A percentile compares a stretch with the other conserved stretches of the same genome.
Conservation (phyloP, 2,329 filamentous ascomycete genomes). For the Epichloe glyceriae region DNA sequence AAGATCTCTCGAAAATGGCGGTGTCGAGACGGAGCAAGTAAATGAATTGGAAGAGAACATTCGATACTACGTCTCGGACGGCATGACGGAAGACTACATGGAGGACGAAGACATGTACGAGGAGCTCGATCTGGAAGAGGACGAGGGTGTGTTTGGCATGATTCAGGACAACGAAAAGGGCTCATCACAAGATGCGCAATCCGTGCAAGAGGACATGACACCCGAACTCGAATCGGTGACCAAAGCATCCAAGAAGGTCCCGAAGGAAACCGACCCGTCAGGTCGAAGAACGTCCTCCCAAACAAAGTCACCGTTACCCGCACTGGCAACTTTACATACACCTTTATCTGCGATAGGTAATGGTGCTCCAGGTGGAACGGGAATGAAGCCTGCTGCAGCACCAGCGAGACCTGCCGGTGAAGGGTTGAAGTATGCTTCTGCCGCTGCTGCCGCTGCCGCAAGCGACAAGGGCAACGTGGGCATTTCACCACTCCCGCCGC, state of each 20-base stretch:
- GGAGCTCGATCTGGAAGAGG: conserved; percentile 81
- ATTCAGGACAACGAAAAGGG: conserved; percentile 67
- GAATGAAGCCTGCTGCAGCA: conserved; percentile 87
- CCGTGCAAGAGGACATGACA: conserved; percentile 66
- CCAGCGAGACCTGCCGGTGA: conserved; percentile 79
- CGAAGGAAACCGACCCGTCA: conserved; percentile 43
- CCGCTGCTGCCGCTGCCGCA: conserved; percentile 83
- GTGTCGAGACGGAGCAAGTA: conserved; percentile 76
- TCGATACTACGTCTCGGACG: conserved; percentile 87
- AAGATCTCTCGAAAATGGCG: conserved; percentile 83
- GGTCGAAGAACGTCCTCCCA: conserved; percentile 72
- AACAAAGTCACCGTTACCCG: conserved; percentile 87
- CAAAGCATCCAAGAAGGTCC: conserved; percentile 40
- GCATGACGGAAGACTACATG: conserved; percentile 76
- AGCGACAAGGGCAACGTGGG: conserved; percentile 80
- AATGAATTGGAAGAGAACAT: conserved; percentile 84
- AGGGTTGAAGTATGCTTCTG: conserved; percentile 91
- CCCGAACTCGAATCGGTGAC: conserved; percentile 41
- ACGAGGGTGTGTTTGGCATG: conserved; percentile 80
- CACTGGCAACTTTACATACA: conserved; percentile 77
- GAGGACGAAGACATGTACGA: conserved; percentile 95
- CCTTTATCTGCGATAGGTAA: conserved; percentile 50
- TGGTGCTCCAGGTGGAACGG: conserved; percentile 37
- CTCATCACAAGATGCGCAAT: conserved; percentile 93
- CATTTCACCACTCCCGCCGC: conserved; percentile 85